These are phyloP conservation scores for Mallotus nudiflorus DNA, from an alignment of 345 rosid species.

Conservation along the genomic window DNA sequence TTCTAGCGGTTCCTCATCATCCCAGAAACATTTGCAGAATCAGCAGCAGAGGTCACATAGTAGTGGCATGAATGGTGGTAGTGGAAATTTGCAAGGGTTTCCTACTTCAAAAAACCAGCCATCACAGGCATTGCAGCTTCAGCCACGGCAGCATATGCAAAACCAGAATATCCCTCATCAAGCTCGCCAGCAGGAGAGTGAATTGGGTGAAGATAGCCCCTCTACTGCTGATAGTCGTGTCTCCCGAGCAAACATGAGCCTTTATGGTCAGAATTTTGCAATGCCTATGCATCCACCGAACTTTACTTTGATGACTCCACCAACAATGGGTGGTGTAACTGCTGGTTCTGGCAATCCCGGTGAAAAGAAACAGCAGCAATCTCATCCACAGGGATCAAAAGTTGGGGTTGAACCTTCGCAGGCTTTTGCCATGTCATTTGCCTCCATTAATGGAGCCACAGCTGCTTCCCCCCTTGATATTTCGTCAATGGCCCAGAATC, in stretches of 20 bases:
- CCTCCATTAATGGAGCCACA: conserved; percentile 59
- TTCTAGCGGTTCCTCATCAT: conserved; percentile 68
- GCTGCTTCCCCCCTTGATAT: conserved; percentile 60
- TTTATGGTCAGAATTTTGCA: conserved; percentile 65
- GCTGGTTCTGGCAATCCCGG: conserved; percentile 43
- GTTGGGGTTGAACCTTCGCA: conserved; percentile 69
- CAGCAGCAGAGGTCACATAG: conserved; percentile 65
- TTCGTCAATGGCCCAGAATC: conserved; percentile 72
- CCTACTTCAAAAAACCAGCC: conserved; percentile 57
- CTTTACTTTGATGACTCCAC: conserved; percentile 63
- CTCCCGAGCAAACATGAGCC: conserved; percentile 52
- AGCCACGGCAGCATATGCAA: conserved; percentile 61
- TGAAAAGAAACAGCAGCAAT: conserved; percentile 66
- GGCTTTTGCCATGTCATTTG: conserved; percentile 91
- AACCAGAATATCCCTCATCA: conserved; percentile 64
- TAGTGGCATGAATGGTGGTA: conserved; percentile 41
- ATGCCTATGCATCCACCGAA: conserved; percentile 62
- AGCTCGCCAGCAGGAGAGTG: conserved; percentile 54
- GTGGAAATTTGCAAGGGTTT: conserved; percentile 63
- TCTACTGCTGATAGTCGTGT: conserved; percentile 76
- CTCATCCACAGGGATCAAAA: conserved; percentile 50
- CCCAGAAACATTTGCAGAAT: conserved; percentile 80
- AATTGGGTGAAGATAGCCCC: conserved; percentile 76
- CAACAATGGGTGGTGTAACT: conserved; percentile 48
- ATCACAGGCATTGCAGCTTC: conserved; percentile 54